Conservation (phyloP, 257 asterid genomes). For the Solanum arcanum region DNA sequence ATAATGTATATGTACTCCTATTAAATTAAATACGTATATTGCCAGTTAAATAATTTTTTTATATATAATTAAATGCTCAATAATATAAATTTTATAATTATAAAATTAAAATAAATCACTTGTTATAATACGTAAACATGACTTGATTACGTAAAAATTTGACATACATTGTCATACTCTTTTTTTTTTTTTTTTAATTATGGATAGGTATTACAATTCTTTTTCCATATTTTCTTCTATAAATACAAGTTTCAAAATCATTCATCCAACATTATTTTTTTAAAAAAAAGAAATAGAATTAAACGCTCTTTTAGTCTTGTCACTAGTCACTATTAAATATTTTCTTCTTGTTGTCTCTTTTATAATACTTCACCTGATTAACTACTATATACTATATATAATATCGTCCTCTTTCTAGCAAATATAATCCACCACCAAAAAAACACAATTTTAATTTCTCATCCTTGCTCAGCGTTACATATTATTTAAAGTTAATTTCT, state of each 20-base stretch:
- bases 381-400: background rate
- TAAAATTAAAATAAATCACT: background rate
- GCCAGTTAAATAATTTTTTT: background rate
- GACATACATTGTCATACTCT: background rate
- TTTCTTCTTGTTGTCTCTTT: background rate
- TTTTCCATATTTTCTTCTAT: background rate
- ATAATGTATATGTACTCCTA: background rate
- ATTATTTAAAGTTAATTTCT: background rate
- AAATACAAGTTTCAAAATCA: background rate
- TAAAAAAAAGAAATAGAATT: background rate
- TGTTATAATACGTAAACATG: background rate
- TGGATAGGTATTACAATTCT: background rate
- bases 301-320: background rate
- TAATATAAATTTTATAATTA: background rate
- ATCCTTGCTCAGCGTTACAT: background rate
- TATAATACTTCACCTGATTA: background rate
- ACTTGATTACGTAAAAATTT: background rate
- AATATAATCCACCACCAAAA: background rate
- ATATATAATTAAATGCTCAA: too few species aligned
- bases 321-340: background rate
- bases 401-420: background rate
- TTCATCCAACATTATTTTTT: background rate
- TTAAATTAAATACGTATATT: background rate
- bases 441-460: background rate
- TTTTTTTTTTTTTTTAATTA: background rate